Base-by-base conservation (phyloP, 768 basidiomycete species). In the Podaxis carcinomalis region DNA sequence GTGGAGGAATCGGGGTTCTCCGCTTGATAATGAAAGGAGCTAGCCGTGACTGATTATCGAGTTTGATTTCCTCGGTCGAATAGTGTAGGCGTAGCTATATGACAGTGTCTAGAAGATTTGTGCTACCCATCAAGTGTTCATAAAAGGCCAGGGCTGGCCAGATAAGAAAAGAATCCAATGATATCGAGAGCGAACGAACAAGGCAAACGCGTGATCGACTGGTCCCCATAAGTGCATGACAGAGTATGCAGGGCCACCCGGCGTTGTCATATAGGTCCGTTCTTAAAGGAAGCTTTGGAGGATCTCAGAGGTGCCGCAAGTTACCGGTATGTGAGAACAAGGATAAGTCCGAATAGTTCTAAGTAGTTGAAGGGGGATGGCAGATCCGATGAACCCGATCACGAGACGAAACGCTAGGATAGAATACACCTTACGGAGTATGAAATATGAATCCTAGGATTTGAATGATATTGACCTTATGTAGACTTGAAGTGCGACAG, bases 401-500 rank as follows among this genome's bases (percentile, higher is more conserved):
- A 32, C 5, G 39, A 16, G n/a, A 46, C 32, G 23, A 37, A 14
- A 23, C 14, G 47, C 16, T 27, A 19, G 42, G 16, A n/a, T 3
- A 32, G 21, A 35, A 32, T 14, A 10, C 42, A 2, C 42, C 23
- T 47, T 36, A 11, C 42, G 27, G 42, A 47, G 27, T 19, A 9
- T 57, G 56, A 47, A 40, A 40, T 9, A 25, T 42, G 57, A 59
- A 59, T 59, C 57, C 57, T 51, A 40, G 57, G 57, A 59, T 59
- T 59, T 59, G 49, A 52, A 52, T n/a, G 36, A 21, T 39, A 42
- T n/a, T 3, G 21, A 25, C 32, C 32, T 51, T 50, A 27, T 59
- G 49, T 10, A 9, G 28, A 25, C 9, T 35, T 21, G 11, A 9
- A 39, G 21, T 14, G 1, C 9, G 21, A 13, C 39, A 13, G 25